Conservation (phyloP, 345 rosid genomes). For the Crucihimalaya himalaica region DNA sequence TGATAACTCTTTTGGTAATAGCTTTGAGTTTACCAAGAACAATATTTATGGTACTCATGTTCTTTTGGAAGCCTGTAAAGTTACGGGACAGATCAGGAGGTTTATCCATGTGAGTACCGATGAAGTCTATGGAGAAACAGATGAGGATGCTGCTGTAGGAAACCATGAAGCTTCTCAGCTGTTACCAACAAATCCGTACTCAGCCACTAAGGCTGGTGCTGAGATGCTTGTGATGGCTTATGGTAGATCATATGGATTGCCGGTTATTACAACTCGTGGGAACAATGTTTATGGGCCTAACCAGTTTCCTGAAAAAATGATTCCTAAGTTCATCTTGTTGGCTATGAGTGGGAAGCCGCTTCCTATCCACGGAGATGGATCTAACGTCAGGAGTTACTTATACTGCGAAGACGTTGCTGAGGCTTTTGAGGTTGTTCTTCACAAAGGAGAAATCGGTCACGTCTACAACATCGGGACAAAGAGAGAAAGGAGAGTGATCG, state of each 20-base stretch:
- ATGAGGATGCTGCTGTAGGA: constrained; percentile 56
- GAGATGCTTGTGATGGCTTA: constrained; percentile 78
- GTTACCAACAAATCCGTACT: constrained; percentile 66
- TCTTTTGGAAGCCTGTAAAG: constrained; percentile 70
- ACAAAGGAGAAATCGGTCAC: constrained; percentile 61
- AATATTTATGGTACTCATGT: constrained; percentile 70
- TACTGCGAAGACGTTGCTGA: constrained; percentile 67
- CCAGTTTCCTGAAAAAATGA: constrained; percentile 65
- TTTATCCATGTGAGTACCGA: constrained; percentile 75
- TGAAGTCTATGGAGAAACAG: constrained; percentile 73
- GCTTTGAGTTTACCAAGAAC: constrained; percentile 65
- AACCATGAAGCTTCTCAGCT: constrained; percentile 70
- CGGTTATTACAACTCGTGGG: constrained; percentile 62
- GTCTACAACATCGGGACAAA: constrained; percentile 64
- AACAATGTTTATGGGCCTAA: constrained; percentile 71
- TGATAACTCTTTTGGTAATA: constrained; percentile 68
- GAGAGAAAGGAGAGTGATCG: constrained; percentile 59
- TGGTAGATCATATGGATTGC: constrained; percentile 59
- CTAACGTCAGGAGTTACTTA: constrained; percentile 65
- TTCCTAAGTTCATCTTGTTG: constrained; percentile 63
- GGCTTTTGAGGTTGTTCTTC: constrained; percentile 67
- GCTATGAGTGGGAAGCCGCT: constrained; percentile 59
- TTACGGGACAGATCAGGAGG: constrained; percentile 52
- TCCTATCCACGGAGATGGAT: constrained; percentile 69
- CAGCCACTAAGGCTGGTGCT: constrained; percentile 71